Percentiles rank a stretch among this genome's conserved stretches.
phyloP scores from a whole-genome alignment of 768 basidiomycete genomes.

The Candolleomyces eurysporus region DNA sequence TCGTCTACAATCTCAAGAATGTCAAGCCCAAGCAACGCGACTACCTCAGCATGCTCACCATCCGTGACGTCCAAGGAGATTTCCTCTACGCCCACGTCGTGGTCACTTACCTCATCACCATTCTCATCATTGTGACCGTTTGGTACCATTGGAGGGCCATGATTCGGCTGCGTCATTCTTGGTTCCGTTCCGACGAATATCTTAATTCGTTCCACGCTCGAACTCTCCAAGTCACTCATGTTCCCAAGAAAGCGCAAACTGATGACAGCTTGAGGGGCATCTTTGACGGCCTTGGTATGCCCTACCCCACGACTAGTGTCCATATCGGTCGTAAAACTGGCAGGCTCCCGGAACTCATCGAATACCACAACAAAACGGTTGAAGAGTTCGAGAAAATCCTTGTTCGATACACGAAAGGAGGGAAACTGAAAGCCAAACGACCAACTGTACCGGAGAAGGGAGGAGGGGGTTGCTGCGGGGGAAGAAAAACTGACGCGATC shows the following conservation, averaged over 20 bases:
- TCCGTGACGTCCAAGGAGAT: slow-evolving; percentile 73
- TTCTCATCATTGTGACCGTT: slow-evolving; percentile 67
- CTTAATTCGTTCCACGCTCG: slow-evolving; percentile 89
- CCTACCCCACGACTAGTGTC: slow-evolving; percentile 89
- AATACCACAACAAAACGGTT: slow-evolving; percentile 93
- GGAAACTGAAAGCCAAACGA: slow-evolving; percentile 73
- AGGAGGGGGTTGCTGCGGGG: slow-evolving; percentile 72
- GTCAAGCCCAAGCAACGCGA: slow-evolving; percentile 53
- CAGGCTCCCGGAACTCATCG: slow-evolving; percentile 84
- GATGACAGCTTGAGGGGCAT: slow-evolving; percentile 82
- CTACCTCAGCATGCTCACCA: slow-evolving; percentile 77
- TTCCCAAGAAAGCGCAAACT: slow-evolving; percentile 77
- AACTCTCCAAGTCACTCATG: slow-evolving; percentile 78
- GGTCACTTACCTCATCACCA: slow-evolving; percentile 77
- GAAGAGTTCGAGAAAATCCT: slow-evolving; percentile 85
- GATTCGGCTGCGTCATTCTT: slow-evolving; percentile 73
- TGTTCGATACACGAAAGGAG: slow-evolving; percentile 86
- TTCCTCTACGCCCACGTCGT: slow-evolving; percentile 84
- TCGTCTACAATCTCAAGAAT: slow-evolving; percentile 75
- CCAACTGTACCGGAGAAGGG: slow-evolving; percentile 82
- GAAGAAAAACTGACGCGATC: slow-evolving; percentile 85
- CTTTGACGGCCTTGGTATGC: slow-evolving; percentile 72
- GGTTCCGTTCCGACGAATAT: slow-evolving; percentile 92
- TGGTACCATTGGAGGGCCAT: slow-evolving; percentile 77
- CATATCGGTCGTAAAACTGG: slow-evolving; percentile 89